Evolutionary conservation across 2,329 filamentous ascomycete species (phyloP), one percentile per base, ranked within the genome.

Genomic region (Amesomyces nigricolor): DNA sequence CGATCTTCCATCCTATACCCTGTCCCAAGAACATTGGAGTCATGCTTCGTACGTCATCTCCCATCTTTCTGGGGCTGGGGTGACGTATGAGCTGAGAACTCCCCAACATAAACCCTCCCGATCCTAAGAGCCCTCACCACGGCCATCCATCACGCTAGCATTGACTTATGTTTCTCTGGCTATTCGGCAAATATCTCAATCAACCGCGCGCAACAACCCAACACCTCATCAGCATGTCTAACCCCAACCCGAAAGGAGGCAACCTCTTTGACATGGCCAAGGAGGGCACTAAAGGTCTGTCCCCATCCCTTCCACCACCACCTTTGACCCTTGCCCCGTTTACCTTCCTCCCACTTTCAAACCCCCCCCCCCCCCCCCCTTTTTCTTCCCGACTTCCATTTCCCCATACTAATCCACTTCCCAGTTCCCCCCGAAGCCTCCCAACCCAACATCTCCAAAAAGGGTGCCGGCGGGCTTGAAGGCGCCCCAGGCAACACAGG

Each of bases 181-280:
- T 26, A 2, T 26, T 26, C 3, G 22, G 6, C 22, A 26, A 26
- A 26, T 26, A 26, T 26, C 22, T 26, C 22, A 26, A 26, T 26
- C 22, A 26, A 26, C 22, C 22, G 6, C 22, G 6, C 32, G 11
- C 32, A 9, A 35, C 8, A 13, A 11, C 8, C 11, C 32, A 35
- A 35, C 4, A 35, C 7, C 42, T 19, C 19, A 7, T 40, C 50
- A 58, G 13, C 38, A 61, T 58, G 57, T 53, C 57, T 16, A 50
- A 58, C 47, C 30, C 35, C 17, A 30, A 57, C 38, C 51, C 51
- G 5, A 42, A 58, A 50, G 60, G 61, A 51, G 61, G 58, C 37
- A 53, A 62, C 52, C 53, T 63, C 47, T 63, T 61, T 39, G 60
- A 62, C 19, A 63, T 63, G 60, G 62, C 60, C 55, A 61, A 62